Evolutionary conservation across 176 grass and related monocot species (phyloP).

Genomic region (Poa annua): DNA sequence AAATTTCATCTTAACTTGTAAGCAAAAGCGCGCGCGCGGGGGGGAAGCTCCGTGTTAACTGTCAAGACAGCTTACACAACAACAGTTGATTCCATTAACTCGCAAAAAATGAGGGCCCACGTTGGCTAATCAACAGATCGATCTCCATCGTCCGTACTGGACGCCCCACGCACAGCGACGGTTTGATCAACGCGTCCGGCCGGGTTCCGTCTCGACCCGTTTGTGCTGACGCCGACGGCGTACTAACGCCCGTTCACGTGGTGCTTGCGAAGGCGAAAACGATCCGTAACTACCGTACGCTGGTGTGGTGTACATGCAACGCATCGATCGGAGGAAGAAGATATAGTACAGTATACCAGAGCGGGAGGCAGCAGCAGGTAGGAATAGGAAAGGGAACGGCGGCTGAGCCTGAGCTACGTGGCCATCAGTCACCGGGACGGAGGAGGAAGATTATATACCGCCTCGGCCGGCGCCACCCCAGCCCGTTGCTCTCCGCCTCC

Average conservation of each 20-base stretch:
- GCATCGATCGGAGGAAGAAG: no score
- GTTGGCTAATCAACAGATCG: no score
- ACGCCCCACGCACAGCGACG: no score
- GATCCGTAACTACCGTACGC: not conserved
- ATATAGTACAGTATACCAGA: not conserved
- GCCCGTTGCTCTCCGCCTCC: not conserved
- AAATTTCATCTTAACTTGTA: no score
- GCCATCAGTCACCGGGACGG: not conserved
- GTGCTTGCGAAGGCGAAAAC: conserved; percentile 2
- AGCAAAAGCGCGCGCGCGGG: no score
- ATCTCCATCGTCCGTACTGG: no score
- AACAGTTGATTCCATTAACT: no score
- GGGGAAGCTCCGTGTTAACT: no score
- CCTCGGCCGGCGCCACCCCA: conserved; percentile 26
- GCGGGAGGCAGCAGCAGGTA: not conserved
- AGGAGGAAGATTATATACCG: conserved; percentile 36
- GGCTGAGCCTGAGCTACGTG: not conserved
- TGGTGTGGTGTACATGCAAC: not conserved
- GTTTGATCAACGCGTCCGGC: no score
- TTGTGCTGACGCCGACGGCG: not conserved
- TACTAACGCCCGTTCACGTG: not conserved
- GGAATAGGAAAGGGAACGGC: not conserved
- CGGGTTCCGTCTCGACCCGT: no score
- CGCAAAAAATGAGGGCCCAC: no score
- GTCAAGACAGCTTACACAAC: no score